Base-by-base conservation (phyloP, 176 grass and related monocot species). In the Elaeis guineensis region DNA sequence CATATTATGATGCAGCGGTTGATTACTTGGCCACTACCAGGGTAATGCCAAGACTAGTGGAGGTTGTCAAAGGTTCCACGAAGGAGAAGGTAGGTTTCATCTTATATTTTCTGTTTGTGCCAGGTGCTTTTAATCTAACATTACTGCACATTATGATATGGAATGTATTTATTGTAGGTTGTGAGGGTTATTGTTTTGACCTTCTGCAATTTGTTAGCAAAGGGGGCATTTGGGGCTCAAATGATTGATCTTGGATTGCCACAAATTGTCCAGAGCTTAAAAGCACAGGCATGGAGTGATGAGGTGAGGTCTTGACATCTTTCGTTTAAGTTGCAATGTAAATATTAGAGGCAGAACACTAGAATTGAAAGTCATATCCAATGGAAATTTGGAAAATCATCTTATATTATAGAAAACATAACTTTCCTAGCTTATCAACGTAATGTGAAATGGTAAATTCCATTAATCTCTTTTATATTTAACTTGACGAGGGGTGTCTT, bases 261-360 rank as follows among this genome's bases (percentile, higher is more conserved):
- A 0, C 88, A 92, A 61, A 83, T 89, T 73, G 82, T 92, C 28
- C 93, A 98, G 54, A 92, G 75, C 71, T 77, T 98, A 67, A 98
- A 98, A 86, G 84, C 82, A 73, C 93, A 98, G 67, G 88, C 88
- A 75, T 98, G 93, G 93, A 86, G 73, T 68, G 93, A 98, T 81
- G 93, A 98, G 93, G 93, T 92, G 70, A 77, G 57, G 35, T 32
- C 55, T 72, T 24, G 17, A 63, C 30, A 50, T 17, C 25, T 69
- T 69, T 69, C 30, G 63, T 65, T 20, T 6, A 54, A 25, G 11
- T 29, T 70, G 32, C 5, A 30, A 30, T 30, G 28, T 25, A 9
- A 23, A 22, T 44, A 44, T 44, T 44, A 44, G 35, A 44, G 35
- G 35, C 9, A 44, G 7, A 12, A 44, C 35, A 44, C 14, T 12